These are phyloP conservation scores for Hawksworthiomyces lignivorus DNA, from an alignment of 2,329 filamentous ascomycete genomes.

Conservation along the genomic window DNA sequence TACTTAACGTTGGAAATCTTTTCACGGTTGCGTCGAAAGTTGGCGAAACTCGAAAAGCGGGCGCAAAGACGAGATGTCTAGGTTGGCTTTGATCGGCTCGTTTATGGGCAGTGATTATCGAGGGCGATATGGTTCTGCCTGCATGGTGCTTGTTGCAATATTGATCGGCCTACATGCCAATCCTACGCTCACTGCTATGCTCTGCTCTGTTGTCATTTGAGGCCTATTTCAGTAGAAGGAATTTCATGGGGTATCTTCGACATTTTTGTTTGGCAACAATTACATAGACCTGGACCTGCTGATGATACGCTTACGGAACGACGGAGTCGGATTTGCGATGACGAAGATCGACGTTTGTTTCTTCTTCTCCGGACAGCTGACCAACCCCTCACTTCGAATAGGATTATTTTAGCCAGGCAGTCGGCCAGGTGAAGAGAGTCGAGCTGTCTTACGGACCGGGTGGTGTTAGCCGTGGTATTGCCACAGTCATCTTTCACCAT, in stretches of 20 bases:
- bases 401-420: slow-evolving; percentile 90
- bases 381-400: slow-evolving; percentile 59
- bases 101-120: too few relatives aligned
- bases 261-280: neutral
- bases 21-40: slow-evolving; percentile 7
- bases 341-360: slow-evolving; percentile 35
- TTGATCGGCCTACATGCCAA: neutral
- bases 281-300: neutral
- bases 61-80: too few relatives aligned
- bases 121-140: neutral
- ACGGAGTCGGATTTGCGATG: slow-evolving; percentile 20
- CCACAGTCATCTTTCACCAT: slow-evolving; percentile 79
- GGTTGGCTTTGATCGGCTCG: neutral
- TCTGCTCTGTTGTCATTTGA: slow-evolving; percentile 21
- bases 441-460: slow-evolving; percentile 89
- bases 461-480: slow-evolving; percentile 84
- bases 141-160: neutral
- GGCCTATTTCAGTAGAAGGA: neutral
- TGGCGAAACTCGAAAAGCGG: too few relatives aligned
- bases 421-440: slow-evolving; percentile 85
- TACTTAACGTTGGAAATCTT: neutral
- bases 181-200: slow-evolving; percentile 28
- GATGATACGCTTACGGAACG: slow-evolving; percentile 3
- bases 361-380: slow-evolving; percentile 53
- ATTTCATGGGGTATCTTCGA: neutral